Conservation (phyloP, 2,329 filamentous ascomycete genomes). For the Ceratocystis eucalypticola region DNA sequence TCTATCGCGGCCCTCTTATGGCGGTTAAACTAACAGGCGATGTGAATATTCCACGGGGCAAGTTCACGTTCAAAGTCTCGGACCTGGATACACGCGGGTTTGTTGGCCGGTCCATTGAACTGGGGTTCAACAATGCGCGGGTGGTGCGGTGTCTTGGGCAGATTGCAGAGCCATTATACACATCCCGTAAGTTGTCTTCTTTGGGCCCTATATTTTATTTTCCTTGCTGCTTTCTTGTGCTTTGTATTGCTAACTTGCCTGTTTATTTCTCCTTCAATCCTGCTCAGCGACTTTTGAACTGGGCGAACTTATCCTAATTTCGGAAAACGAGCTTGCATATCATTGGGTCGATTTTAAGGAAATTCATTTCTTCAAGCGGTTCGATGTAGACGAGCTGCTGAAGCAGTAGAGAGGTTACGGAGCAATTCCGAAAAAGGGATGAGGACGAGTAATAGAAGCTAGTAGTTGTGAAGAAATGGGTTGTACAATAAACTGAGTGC, state of each 20-base stretch:
- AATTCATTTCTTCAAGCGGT: constrained; percentile 47
- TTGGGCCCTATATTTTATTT: background rate
- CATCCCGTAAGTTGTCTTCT: background rate
- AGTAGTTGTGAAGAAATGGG: background rate
- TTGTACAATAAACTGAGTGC: background rate
- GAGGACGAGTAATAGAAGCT: background rate
- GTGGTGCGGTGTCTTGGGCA: constrained; percentile 65
- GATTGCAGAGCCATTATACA: constrained; percentile 45
- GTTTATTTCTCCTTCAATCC: too few species aligned
- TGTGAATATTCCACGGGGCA: constrained; percentile 73
- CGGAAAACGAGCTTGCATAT: constrained; percentile 62
- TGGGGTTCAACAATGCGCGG: constrained; percentile 57
- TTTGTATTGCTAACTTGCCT: constrained; percentile 53
- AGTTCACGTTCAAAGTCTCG: constrained; percentile 66
- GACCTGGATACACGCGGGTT: constrained; percentile 59
- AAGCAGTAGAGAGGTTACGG: background rate
- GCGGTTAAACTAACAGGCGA: constrained; percentile 90
- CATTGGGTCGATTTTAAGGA: constrained; percentile 58
- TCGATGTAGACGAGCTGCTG: constrained; percentile 43
- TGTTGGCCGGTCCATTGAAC: constrained; percentile 49
- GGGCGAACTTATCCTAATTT: constrained; percentile 62
- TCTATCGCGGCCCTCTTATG: constrained; percentile 56
- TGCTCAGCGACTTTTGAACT: constrained; percentile 4
- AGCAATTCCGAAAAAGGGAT: background rate
- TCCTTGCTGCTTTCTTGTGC: constrained; percentile 27